Base-by-base conservation (phyloP, 306 rosid species). In the Prunus kanzakura region DNA sequence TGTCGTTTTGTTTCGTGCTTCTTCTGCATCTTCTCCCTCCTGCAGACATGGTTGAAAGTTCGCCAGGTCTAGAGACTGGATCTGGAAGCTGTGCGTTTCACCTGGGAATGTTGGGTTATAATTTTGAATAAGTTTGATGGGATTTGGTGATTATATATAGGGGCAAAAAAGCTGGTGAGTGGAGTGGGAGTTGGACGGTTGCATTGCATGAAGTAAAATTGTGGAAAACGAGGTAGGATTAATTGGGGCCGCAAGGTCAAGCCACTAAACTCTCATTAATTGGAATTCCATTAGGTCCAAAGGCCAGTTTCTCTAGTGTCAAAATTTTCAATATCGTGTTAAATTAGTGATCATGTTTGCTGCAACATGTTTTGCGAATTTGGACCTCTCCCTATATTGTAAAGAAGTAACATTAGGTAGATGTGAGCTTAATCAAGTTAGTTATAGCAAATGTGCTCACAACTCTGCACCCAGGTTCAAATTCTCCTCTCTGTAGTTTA, bases 1-100 rank as follows among this genome's bases (percentile, higher is more conserved):
- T 6, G 73, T 45, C 74, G 70, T 78, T 66, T 52, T 49, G 84
- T 80, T 87, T 64, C 67, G 57, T 4, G 84, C 89, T 58, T 76
- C 87, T 27, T 65, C 62, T 18, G 67, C 16, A 16, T 67, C 65
- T 58, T 75, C 74, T 76, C 11, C 76, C 29, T 38, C 52, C 50
- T 14, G 12, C 14, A 0, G 69, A 64, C 27, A 35, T 76, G 49
- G 27, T 6, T 55, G n/a, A 75, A 71, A 63, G 67, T 78, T 80
- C 81, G 83, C 78, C 87, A 84, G 82, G 54, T 89, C 62, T 27
- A 60, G 45, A 72, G 32, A 16, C 27, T 27, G 19, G 16, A 14
- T 12, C 43, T 25, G 18, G 13, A 61, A 35, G 22, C 2, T 25
- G 22, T 71, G 16, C 14, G 11, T 41, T 45, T 57, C 56, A 4